phyloP scores from a whole-genome alignment of 73 alveolate genomes.

The Tetrahymena thermophila region DNA sequence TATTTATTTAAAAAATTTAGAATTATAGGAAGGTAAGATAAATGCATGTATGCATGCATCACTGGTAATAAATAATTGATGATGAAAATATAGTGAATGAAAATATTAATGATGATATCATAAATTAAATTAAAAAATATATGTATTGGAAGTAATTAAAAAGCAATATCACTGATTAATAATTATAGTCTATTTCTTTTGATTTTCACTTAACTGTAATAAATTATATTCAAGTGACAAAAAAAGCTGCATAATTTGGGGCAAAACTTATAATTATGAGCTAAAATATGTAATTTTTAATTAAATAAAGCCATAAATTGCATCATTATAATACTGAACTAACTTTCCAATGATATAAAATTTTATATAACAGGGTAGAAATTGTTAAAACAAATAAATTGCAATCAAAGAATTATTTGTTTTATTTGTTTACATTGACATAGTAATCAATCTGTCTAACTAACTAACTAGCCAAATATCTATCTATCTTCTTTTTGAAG shows the following conservation, averaged over 20 bases:
- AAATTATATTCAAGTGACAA: not conserved
- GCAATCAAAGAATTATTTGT: not conserved
- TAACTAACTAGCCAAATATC: no score
- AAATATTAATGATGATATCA: not conserved
- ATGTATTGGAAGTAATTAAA: not conserved
- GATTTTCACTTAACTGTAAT: not conserved
- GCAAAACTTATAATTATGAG: not conserved
- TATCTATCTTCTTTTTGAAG: no score
- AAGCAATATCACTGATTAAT: not conserved
- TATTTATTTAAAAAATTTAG: no score
- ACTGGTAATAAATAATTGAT: not conserved
- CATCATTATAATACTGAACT: not conserved
- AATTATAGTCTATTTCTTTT: not conserved
- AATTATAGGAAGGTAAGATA: not conserved
- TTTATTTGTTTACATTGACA: no score
- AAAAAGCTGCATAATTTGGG: not conserved
- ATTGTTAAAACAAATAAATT: no score
- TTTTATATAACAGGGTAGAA: not conserved
- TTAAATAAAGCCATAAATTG: not conserved
- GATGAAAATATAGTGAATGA: not conserved
- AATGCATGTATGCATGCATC: not conserved
- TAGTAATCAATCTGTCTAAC: no score
- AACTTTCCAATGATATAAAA: not conserved
- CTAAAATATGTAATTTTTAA: not conserved
- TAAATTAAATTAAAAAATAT: no score